Conservation (phyloP, 345 rosid genomes). For the Eutrema japonicum region DNA sequence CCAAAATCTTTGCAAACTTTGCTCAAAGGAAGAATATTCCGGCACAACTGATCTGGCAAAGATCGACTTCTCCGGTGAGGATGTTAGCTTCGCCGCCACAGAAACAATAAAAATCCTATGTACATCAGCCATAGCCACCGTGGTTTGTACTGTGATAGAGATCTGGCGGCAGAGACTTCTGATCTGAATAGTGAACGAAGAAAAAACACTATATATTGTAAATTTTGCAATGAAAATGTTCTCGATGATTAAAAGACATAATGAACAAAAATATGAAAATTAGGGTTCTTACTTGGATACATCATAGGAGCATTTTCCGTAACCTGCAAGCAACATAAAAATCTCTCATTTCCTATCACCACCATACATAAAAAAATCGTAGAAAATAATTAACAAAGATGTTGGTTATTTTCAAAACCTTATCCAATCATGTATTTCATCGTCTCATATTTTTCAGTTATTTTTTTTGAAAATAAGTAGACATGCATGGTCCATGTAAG, state of each 20-base stretch:
- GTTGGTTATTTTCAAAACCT: neutral
- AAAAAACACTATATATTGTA: conserved; percentile 5
- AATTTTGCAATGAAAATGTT: neutral
- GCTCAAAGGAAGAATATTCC: conserved; percentile 23
- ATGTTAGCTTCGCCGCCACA: conserved; percentile 54
- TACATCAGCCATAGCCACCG: conserved; percentile 45
- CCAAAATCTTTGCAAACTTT: conserved; percentile 37
- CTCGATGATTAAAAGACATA: neutral
- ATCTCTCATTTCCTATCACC: neutral
- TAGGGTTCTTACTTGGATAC: conserved; percentile 53
- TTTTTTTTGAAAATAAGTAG: neutral
- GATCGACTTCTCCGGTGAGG: neutral
- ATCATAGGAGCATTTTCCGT: conserved; percentile 53
- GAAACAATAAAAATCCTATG: conserved; percentile 52
- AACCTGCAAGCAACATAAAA: conserved; percentile 49
- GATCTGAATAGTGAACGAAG: conserved; percentile 45
- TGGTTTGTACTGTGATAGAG: conserved; percentile 31
- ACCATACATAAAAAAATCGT: neutral
- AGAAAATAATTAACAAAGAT: neutral
- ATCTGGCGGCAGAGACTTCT: conserved; percentile 49
- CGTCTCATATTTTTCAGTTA: neutral
- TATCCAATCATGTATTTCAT: neutral
- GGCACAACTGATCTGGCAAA: conserved; percentile 10
- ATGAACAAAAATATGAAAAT: neutral
- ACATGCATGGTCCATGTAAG: neutral